Conservation (phyloP, 495 filamentous ascomycete species). For the Astrocystis sublimbata region DNA sequence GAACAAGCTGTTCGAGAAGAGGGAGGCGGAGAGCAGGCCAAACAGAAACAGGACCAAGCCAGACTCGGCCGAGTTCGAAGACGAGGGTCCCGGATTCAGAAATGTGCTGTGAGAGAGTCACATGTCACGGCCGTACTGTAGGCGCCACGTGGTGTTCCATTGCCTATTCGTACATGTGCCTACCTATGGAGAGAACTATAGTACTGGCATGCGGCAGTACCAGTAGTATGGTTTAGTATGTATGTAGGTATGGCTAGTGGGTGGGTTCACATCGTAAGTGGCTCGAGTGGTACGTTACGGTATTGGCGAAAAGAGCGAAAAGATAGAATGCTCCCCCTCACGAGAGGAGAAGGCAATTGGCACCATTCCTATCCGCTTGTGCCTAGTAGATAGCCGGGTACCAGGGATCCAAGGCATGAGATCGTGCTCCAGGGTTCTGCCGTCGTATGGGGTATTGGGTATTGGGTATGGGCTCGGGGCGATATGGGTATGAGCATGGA, state of each 20-base stretch:
- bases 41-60: conserved; percentile 15
- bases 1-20: conserved; percentile 59
- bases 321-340: neutral
- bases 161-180: no score
- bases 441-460: no score
- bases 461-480: no score
- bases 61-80: conserved; percentile 28
- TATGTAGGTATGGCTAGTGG: no score
- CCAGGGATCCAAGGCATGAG: no score
- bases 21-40: conserved; percentile 27
- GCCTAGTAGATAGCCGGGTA: neutral
- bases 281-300: neutral
- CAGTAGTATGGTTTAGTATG: neutral
- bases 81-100: conserved; percentile 41
- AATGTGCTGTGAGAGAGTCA: conserved; percentile 34
- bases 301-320: neutral
- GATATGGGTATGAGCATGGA: no score
- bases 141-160: no score
- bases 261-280: no score
- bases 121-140: neutral
- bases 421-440: neutral
- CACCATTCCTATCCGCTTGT: no score
- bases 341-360: no score
- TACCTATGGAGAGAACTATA: no score
- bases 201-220: no score